A percentile compares a stretch with the other conserved stretches of the same genome.
Conservation (phyloP, 225 moss, liverwort and hornwort genomes). For the Pseudoscleropodium purum region DNA sequence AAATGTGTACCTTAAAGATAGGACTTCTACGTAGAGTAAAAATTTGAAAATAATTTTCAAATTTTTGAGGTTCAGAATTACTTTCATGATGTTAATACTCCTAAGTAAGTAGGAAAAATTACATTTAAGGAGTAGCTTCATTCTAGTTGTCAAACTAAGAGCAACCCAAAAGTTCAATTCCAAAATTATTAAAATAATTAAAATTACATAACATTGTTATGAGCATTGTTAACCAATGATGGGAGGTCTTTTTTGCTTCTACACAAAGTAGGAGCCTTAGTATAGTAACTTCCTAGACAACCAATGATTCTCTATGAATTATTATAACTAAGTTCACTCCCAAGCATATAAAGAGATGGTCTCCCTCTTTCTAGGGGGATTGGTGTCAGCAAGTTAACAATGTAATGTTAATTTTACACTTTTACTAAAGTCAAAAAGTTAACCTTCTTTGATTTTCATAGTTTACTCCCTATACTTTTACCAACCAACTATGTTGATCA, state of each 20-base stretch:
- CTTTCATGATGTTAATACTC: neutral
- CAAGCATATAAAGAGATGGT: neutral
- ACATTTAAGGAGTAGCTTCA: neutral
- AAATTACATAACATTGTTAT: no score
- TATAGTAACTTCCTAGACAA: neutral
- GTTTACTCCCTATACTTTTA: neutral
- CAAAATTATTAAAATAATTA: neutral
- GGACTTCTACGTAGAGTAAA: neutral
- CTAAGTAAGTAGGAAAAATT: neutral
- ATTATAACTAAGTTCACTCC: neutral
- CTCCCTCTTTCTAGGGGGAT: accelerated
- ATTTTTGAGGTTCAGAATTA: neutral
- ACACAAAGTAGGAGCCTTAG: neutral
- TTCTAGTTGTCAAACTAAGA: neutral
- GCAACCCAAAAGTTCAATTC: neutral
- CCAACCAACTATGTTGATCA: accelerated
- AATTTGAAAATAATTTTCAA: neutral
- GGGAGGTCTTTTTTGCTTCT: no score
- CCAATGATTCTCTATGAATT: neutral
- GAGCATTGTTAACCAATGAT: no score
- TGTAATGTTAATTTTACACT: neutral
- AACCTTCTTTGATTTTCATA: neutral
- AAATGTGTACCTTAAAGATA: neutral
- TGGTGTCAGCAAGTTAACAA: neutral
- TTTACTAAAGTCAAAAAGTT: neutral